Percentiles rank a stretch among this genome's conserved stretches.
Evolutionary conservation across 2,329 filamentous ascomycete species (phyloP).

Genomic region (Davidsoniella neocaledoniae): DNA sequence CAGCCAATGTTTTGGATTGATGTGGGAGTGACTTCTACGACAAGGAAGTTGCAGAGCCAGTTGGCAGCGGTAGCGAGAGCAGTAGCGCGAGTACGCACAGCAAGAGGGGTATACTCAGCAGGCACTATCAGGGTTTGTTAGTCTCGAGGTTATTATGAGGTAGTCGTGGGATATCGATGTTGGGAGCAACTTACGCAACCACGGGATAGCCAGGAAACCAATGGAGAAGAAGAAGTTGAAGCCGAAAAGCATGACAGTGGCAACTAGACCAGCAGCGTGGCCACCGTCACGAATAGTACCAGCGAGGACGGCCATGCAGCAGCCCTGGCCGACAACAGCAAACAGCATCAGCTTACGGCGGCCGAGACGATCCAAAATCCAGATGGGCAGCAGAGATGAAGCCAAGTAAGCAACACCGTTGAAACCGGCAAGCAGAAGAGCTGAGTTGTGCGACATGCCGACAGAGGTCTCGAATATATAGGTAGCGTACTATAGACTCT

Average conservation of each 20-base stretch:
- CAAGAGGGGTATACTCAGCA: constrained; percentile 26
- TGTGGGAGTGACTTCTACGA: constrained; percentile 39
- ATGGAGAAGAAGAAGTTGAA: constrained; percentile 28
- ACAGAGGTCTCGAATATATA: constrained; percentile 29
- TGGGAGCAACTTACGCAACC: constrained; percentile 17
- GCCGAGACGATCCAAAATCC: constrained; percentile 27
- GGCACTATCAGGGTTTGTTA: constrained; percentile 18
- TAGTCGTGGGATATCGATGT: too few relatives aligned
- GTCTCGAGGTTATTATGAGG: background rate
- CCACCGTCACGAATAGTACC: constrained; percentile 25
- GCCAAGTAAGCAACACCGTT: constrained; percentile 25
- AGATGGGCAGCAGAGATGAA: constrained; percentile 19
- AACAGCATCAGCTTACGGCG: constrained; percentile 43
- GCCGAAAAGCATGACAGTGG: constrained; percentile 27
- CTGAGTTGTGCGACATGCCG: constrained; percentile 25
- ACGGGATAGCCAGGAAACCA: constrained; percentile 24
- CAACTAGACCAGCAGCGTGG: constrained; percentile 24
- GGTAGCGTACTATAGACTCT: constrained; percentile 14
- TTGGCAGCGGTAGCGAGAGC: constrained; percentile 24
- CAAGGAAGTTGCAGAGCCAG: constrained; percentile 25
- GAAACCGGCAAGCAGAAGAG: constrained; percentile 36
- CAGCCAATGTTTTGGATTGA: constrained; percentile 24
- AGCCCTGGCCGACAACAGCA: constrained; percentile 20
- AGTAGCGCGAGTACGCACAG: constrained; percentile 23
- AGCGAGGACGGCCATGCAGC: constrained; percentile 30